Evolutionary conservation across 306 rosid genomes (phyloP).

Genomic region (Senna siamea): DNA sequence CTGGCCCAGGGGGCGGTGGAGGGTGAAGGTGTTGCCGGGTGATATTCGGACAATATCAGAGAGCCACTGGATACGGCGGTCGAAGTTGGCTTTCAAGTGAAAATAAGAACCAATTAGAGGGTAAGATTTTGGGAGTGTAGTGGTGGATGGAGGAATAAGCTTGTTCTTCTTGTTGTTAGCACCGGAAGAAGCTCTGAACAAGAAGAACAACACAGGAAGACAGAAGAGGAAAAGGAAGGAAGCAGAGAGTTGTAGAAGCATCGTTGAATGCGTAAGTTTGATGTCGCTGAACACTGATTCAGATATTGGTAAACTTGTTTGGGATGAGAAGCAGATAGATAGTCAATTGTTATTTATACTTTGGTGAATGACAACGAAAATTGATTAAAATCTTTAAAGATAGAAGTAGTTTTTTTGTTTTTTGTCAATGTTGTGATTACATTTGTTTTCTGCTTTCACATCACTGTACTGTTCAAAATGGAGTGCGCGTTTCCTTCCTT

Average conservation of each 20-base stretch:
- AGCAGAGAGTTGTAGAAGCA: neutral
- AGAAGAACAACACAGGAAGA: constrained; percentile 2
- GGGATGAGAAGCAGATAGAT: too few relatives aligned
- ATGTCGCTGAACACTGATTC: too few relatives aligned
- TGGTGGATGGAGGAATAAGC: neutral
- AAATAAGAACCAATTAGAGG: constrained; percentile 42
- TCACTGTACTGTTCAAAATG: too few relatives aligned
- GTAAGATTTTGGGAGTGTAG: constrained; percentile 50
- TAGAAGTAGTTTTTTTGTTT: too few relatives aligned
- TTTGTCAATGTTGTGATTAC: too few relatives aligned
- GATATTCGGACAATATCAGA: constrained; percentile 53
- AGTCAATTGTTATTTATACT: too few relatives aligned
- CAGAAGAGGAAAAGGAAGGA: neutral
- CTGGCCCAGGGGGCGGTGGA: constrained; percentile 39
- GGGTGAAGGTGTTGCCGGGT: constrained; percentile 56
- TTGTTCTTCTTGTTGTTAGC: neutral
- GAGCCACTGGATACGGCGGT: constrained; percentile 58
- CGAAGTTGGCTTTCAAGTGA: neutral
- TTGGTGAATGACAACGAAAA: too few relatives aligned
- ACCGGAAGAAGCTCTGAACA: neutral
- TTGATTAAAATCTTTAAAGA: too few relatives aligned
- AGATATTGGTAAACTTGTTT: too few relatives aligned
- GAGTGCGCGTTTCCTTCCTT: too few relatives aligned
- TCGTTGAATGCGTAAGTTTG: too few relatives aligned
- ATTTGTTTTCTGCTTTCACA: too few relatives aligned